phyloP scores from a whole-genome alignment of 2,329 filamentous ascomycete genomes.

The Didymella pomorum region DNA sequence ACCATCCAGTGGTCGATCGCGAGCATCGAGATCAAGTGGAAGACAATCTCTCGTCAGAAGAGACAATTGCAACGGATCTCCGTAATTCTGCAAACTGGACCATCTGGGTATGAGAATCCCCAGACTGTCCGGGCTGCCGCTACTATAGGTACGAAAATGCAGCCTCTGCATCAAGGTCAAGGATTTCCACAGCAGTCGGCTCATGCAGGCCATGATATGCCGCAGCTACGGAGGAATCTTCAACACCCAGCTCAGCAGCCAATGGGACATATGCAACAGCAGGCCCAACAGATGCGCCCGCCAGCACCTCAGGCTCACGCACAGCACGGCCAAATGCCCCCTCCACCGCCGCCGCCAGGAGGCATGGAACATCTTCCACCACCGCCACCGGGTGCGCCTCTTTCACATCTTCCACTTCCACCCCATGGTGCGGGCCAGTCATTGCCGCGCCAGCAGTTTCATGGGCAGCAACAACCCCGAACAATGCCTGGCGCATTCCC shows the following conservation, averaged over 20 bases:
- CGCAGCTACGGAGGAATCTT: conserved; percentile 21
- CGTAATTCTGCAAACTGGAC: conserved; percentile 42
- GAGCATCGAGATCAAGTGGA: conserved; percentile 38
- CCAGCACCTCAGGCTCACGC: conserved; percentile 10
- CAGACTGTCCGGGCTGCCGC: conserved; percentile 3
- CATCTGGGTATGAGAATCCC: conserved; percentile 27
- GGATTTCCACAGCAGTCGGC: conserved; percentile 7
- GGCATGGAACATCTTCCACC: conserved; percentile 1
- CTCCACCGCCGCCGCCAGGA: conserved; percentile 8
- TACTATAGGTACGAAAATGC: conserved; percentile 13
- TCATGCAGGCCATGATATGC: conserved; percentile 12
- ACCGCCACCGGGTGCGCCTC: conserved; percentile 4
- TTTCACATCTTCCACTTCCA: conserved; percentile 10
- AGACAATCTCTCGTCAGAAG: conserved; percentile 19
- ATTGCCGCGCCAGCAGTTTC: conserved; percentile 20
- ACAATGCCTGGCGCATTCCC: conserved; percentile 33
- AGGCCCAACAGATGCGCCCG: conserved; percentile 1
- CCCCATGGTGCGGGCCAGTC: conserved; percentile 1
- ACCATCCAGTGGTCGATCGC: conserved; percentile 41
- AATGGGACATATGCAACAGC: conserved; percentile 7
- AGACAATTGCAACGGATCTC: conserved; percentile 35
- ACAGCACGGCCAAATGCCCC: conserved; percentile 1
- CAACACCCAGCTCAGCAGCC: conserved; percentile 2
- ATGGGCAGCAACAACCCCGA: conserved; percentile 16
- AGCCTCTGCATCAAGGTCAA: conserved; percentile 12